Evolutionary conservation across 345 rosid species (phyloP).

Genomic region (Chamaenerion angustifolium): DNA sequence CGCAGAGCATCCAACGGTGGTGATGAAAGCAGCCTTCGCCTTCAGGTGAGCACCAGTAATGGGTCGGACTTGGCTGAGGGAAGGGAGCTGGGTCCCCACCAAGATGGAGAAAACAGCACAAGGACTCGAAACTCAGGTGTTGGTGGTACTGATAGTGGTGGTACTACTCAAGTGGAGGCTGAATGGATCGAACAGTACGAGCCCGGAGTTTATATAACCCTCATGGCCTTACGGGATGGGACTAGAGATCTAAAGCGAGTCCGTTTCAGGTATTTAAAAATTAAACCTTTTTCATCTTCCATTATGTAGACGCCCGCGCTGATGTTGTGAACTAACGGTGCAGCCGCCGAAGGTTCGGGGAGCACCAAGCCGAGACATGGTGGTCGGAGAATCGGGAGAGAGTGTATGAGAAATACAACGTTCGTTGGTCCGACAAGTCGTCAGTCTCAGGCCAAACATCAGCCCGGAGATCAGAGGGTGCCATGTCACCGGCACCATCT

Average conservation of each 20-base stretch:
- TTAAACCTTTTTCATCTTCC: neutral
- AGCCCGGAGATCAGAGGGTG: conserved; percentile 46
- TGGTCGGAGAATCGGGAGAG: conserved; percentile 98
- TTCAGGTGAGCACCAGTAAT: conserved; percentile 14
- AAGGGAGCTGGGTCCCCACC: neutral
- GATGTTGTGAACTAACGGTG: conserved; percentile 6
- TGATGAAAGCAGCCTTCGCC: too few relatives aligned
- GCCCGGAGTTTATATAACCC: conserved; percentile 86
- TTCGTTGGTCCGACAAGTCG: conserved; percentile 60
- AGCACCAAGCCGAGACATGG: conserved; percentile 94
- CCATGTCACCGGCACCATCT: neutral
- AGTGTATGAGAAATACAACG: conserved; percentile 72
- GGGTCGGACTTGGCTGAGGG: conserved; percentile 40
- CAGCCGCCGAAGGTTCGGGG: conserved; percentile 87
- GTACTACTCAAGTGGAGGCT: conserved; percentile 50
- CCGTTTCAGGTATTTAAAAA: conserved; percentile 69
- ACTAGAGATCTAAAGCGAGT: conserved; percentile 96
- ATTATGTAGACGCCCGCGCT: conserved; percentile 1
- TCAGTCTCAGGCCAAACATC: conserved; percentile 35
- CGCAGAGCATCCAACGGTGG: too few relatives aligned
- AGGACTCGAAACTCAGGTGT: conserved; percentile 34
- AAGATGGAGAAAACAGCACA: conserved; percentile 23
- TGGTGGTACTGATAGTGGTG: conserved; percentile 2
- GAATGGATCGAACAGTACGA: conserved; percentile 97
- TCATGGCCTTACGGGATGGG: conserved; percentile 73